Conservation (phyloP, 768 basidiomycete genomes). For the Ephemerocybe angulata region DNA sequence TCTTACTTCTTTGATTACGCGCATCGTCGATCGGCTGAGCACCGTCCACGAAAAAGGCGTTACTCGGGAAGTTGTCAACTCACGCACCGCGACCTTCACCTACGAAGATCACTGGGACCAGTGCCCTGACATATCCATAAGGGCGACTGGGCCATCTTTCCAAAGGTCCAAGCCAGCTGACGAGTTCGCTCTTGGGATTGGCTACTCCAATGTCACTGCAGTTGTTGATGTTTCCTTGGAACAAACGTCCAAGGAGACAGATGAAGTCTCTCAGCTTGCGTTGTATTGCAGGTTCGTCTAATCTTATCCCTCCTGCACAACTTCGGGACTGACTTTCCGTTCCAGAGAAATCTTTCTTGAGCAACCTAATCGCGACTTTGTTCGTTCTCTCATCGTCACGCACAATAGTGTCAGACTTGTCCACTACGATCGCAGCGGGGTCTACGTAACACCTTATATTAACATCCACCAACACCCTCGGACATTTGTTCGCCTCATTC, state of each 20-base stretch:
- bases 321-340: neutral
- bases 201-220: neutral
- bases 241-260: neutral
- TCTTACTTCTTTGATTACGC: neutral
- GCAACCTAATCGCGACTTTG: conserved; percentile 5
- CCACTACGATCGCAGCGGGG: conserved; percentile 6
- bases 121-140: neutral
- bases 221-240: neutral
- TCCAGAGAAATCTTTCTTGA: conserved; percentile 4
- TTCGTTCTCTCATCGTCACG: neutral
- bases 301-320: too few species aligned
- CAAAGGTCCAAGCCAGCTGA: neutral
- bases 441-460: neutral
- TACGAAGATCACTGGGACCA: neutral
- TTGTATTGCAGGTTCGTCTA: neutral
- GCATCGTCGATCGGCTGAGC: neutral
- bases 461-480: neutral
- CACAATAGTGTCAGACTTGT: neutral
- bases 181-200: neutral
- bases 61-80: neutral
- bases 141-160: neutral
- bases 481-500: conserved; percentile 1
- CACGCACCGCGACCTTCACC: neutral
- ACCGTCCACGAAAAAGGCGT: neutral
- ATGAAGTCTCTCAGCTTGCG: neutral